Conservation (phyloP, 1,284 basidiomycete genomes). For the Chalciporus sp. region DNA sequence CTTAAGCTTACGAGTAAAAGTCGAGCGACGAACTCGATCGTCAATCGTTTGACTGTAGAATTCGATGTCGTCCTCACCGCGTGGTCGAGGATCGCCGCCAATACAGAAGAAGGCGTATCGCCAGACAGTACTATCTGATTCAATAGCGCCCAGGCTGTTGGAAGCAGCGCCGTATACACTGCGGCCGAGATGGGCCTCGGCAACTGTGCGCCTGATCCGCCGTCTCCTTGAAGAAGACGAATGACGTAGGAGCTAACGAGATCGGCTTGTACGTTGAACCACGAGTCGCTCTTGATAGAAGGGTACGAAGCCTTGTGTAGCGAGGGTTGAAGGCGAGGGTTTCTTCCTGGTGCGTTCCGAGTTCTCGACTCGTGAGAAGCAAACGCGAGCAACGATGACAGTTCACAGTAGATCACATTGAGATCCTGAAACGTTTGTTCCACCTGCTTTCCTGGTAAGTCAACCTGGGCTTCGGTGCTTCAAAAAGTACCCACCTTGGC, state of each 20-base stretch:
- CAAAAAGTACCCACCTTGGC: conserved; percentile 50
- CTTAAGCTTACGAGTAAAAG: conserved; percentile 60
- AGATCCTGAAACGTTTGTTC: conserved; percentile 69
- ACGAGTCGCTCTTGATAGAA: conserved; percentile 14
- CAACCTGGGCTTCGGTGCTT: not conserved
- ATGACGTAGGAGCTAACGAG: conserved; percentile 73
- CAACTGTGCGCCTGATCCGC: conserved; percentile 42
- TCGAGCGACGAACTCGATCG: conserved; percentile 73
- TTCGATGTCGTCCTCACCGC: conserved; percentile 57
- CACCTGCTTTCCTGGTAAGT: conserved; percentile 38
- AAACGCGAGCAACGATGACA: conserved; percentile 65
- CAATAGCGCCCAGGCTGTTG: conserved; percentile 84
- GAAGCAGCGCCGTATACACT: conserved; percentile 74
- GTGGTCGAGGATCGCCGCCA: conserved; percentile 60
- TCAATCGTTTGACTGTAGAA: conserved; percentile 60
- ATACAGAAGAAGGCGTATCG: conserved; percentile 36
- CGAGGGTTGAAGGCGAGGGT: conserved; percentile 7
- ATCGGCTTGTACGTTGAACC: conserved; percentile 45
- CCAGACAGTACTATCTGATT: conserved; percentile 40
- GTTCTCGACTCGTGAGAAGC: conserved; percentile 32
- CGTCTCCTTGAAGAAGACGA: conserved; percentile 61
- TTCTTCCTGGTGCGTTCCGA: conserved; percentile 7
- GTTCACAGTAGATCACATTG: conserved; percentile 76
- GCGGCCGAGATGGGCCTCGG: conserved; percentile 53
- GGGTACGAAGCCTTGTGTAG: conserved; percentile 4